phyloP scores from a whole-genome alignment of 768 basidiomycete genomes.

The Auricularia sp. region DNA sequence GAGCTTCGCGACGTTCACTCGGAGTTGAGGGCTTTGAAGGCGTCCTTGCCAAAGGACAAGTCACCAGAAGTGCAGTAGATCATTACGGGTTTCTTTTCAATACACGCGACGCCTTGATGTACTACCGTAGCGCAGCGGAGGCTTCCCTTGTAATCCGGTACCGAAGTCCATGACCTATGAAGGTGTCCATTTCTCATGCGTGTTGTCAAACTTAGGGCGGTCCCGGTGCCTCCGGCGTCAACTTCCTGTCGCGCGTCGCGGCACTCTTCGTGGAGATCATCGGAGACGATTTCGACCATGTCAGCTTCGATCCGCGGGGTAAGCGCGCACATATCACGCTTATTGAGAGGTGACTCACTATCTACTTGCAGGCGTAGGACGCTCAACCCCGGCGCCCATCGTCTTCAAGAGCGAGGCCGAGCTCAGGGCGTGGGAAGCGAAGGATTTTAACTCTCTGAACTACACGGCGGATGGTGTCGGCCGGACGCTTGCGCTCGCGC shows the following conservation, averaged over 20 bases:
- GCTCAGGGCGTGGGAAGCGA: not conserved
- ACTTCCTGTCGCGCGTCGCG: constrained; percentile 16
- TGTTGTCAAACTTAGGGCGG: constrained; percentile 21
- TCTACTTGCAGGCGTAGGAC: not conserved
- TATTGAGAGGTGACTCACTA: not conserved
- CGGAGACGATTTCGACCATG: constrained; percentile 35
- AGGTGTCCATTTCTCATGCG: not conserved
- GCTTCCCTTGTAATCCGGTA: constrained; percentile 21
- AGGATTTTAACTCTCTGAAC: not conserved
- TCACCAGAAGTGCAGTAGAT: too few relatives aligned
- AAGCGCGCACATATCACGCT: not conserved
- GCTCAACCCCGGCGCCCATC: not conserved
- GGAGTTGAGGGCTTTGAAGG: too few relatives aligned
- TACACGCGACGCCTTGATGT: too few relatives aligned
- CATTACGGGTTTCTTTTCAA: too few relatives aligned
- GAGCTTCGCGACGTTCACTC: too few relatives aligned
- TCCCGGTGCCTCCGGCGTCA: constrained; percentile 35
- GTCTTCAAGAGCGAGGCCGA: not conserved
- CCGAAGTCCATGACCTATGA: not conserved
- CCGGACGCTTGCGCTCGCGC: not conserved
- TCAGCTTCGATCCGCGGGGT: constrained; percentile 41
- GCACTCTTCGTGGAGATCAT: constrained; percentile 20
- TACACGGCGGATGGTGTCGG: not conserved
- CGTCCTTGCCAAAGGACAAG: too few relatives aligned
- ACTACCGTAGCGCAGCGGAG: too few relatives aligned